Base-by-base conservation (phyloP, 345 rosid species). In the Euphorbia tirucalli region DNA sequence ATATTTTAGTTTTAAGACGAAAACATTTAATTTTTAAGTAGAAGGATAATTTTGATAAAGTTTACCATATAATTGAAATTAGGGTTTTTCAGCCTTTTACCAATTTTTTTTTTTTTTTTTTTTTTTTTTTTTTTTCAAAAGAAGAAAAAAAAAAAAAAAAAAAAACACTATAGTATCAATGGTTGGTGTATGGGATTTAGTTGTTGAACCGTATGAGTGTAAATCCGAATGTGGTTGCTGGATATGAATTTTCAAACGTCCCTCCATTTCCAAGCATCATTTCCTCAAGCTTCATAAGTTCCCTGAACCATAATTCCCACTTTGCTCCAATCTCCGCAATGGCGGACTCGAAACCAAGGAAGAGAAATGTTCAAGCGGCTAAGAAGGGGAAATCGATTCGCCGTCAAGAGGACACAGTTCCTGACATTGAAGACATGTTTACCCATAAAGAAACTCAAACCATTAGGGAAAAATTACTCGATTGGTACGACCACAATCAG, bases 341-440 rank as follows among this genome's bases (percentile, higher is more conserved):
- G 76, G 65, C 25, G 69, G 46, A 62, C 37, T 1, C 35, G 2
- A 25, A n/a, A 50, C 50, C 57, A n/a, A 54, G 30, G 32, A 66
- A 71, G 28, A 65, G 65, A 65, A 75, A 13, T 32, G 60, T 37
- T 41, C 73, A 22, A 2, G 67, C 66, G 3, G 55, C 48, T 24
- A 71, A 65, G 65, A 60, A 32, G 65, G 55, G 18, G 22, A 57
- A 75, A 62, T 18, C 9, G 18, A 25, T 37, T 1, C 19, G 3
- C 22, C 16, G 39, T 56, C 41, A 50, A 46, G 46, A 18, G 70
- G 32, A 67, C 19, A 66, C 41, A 1, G 55, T 73, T 4, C 78
- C 56, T 25, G 94, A 92, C 77, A 92, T 90, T 11, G 97, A 92
- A 71, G 97, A 94, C 77, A 70, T 91, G 55, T 93, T 94, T 69